Evolutionary conservation across 352 stramenopile genomes (phyloP), one percentile per base, ranked within the genome.

Genomic region (Globisporangium alternatum): DNA sequence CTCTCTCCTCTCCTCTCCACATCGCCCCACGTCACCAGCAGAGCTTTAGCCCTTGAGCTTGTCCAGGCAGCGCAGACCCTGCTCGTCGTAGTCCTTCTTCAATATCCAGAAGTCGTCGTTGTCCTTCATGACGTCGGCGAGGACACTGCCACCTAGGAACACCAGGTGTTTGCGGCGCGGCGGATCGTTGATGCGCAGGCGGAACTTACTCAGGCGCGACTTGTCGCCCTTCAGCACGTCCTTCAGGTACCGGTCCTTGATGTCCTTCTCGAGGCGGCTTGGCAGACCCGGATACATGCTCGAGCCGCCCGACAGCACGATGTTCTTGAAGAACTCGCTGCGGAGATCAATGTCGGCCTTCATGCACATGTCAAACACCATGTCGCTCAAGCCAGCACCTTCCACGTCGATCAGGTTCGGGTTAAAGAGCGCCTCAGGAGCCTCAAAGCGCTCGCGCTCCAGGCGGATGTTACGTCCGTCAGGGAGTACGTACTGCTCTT

Each of bases 331-430:
- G 53, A 99, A 98, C 60, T 97, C 96, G 5, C 83, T 83, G 56
- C 97, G 88, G 43, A 97, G 81, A 74, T 99, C 97, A 21, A 96
- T 91, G 44, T 94, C 89, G n/a, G 96, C 96, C 71, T 98, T 97
- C 81, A 98, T 95, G 77, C 98, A 99, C 82, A 98, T 98, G 62
- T 99, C 93, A 62, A 99, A 98, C 5, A 99, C 81, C 82, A 99
- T 98, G 74, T 99, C 96, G 55, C 94, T 93, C 54, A 99, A 85
- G 9, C 97, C 97, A 1, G 80, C 74, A 72, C 95, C 92, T 77
- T 99, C 97, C n/a, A 98, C 91, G 60, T 98, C 97, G 70, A 99
- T 96, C 43, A 99, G 74, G 31, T 81, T 93, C 19, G 98, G 98
- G 66, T 98, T 88, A 74, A 99, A 99, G 7, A 99, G 80, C 44